These are phyloP conservation scores for Talaromyces sp. DNA, from an alignment of 2,329 filamentous ascomycete species.

Conservation along the genomic window DNA sequence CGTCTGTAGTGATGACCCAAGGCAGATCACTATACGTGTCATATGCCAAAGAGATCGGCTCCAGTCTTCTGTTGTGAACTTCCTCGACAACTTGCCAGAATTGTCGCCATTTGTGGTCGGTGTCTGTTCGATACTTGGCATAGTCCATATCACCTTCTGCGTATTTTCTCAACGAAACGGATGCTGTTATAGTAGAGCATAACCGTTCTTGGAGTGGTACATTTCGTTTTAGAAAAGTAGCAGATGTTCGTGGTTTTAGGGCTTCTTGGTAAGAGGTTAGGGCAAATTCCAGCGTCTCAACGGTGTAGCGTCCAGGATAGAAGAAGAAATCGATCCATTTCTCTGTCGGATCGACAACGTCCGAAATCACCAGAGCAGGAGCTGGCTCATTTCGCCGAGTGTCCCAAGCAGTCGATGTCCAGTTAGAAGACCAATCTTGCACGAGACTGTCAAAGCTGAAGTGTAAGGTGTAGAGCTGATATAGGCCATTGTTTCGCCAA, in stretches of 20 bases:
- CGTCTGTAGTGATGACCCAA: constrained; percentile 82
- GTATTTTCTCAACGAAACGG: constrained; percentile 61
- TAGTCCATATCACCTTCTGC: constrained; percentile 67
- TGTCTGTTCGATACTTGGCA: constrained; percentile 67
- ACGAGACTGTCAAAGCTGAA: constrained; percentile 65
- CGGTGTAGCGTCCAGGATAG: constrained; percentile 75
- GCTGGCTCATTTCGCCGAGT: constrained; percentile 51
- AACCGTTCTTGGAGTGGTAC: constrained; percentile 71
- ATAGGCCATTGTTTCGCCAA: constrained; percentile 81
- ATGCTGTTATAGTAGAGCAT: constrained; percentile 66
- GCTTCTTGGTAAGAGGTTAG: constrained; percentile 75
- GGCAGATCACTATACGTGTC: constrained; percentile 68
- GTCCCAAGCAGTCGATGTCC: constrained; percentile 66
- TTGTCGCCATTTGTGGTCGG: constrained; percentile 80
- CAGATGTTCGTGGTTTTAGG: constrained; percentile 39
- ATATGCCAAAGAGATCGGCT: constrained; percentile 72
- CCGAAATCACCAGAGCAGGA: constrained; percentile 58
- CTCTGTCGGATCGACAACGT: constrained; percentile 68
- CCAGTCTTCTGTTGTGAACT: constrained; percentile 78
- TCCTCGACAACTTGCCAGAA: constrained; percentile 84
- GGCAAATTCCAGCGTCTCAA: constrained; percentile 75
- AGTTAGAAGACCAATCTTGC: constrained; percentile 62
- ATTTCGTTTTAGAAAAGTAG: constrained; percentile 45
- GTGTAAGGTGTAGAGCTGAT: constrained; percentile 68
- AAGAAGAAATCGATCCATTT: constrained; percentile 84